Evolutionary conservation across 2,329 filamentous ascomycete species (phyloP).

Genomic region (Colletotrichum lupini): DNA sequence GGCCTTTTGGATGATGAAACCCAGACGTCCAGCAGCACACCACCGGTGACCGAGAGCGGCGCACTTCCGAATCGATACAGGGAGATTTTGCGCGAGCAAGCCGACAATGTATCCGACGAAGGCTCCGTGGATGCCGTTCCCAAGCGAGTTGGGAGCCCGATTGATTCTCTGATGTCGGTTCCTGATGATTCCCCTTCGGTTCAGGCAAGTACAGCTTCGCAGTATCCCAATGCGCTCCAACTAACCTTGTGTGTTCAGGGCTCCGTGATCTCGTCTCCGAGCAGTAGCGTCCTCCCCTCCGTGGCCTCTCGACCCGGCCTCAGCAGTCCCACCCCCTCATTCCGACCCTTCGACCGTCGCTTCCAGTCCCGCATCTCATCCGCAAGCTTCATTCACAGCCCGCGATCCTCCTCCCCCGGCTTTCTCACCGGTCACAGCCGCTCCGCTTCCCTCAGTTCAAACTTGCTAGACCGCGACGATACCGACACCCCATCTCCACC

Average conservation of each 20-base stretch:
- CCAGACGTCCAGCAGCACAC: constrained; percentile 39
- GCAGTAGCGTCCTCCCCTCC: constrained; percentile 78
- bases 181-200: constrained; percentile 88
- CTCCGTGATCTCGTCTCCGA: constrained; percentile 72
- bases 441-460: constrained; percentile 81
- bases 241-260: constrained; percentile 51
- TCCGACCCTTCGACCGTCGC: constrained; percentile 92
- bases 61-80: constrained; percentile 55
- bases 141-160: constrained; percentile 72
- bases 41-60: constrained; percentile 46
- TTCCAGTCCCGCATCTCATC: constrained; percentile 88
- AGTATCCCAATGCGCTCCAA: neutral
- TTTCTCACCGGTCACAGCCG: constrained; percentile 83
- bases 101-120: constrained; percentile 61
- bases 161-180: constrained; percentile 75
- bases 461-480: constrained; percentile 72
- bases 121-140: constrained; percentile 65
- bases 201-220: constrained; percentile 65
- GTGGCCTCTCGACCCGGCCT: constrained; percentile 74
- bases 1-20: constrained; percentile 49
- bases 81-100: constrained; percentile 54
- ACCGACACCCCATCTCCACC: constrained; percentile 80
- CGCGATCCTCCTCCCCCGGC: constrained; percentile 80
- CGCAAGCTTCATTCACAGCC: constrained; percentile 64
- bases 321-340: constrained; percentile 80